phyloP scores from a whole-genome alignment of 2,329 filamentous ascomycete genomes.

The Stromatinia cepivora region DNA sequence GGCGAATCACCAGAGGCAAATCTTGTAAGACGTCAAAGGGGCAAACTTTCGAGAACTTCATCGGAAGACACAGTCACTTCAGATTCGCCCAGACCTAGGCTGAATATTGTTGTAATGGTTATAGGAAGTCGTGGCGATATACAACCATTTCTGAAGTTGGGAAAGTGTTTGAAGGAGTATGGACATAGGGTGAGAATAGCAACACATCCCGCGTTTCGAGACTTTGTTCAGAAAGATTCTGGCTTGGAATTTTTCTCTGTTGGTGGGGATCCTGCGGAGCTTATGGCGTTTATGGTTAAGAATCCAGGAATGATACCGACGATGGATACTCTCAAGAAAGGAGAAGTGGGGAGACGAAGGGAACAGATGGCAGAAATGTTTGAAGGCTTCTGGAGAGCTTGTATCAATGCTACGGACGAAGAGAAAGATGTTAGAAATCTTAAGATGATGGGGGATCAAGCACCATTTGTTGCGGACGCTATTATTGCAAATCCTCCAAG shows the following conservation, averaged over 20 bases:
- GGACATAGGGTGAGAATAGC: constrained; percentile 76
- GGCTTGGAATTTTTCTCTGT: constrained; percentile 79
- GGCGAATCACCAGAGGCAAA: constrained; percentile 24
- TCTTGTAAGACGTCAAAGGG: constrained; percentile 19
- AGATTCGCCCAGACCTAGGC: constrained; percentile 25
- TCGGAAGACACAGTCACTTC: constrained; percentile 28
- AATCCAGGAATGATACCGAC: constrained; percentile 77
- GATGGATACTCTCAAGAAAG: constrained; percentile 68
- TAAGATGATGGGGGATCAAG: constrained; percentile 63
- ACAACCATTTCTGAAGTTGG: constrained; percentile 76
- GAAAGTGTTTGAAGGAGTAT: constrained; percentile 69
- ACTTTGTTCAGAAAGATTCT: constrained; percentile 71
- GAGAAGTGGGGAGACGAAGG: constrained; percentile 68
- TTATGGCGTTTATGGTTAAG: constrained; percentile 86
- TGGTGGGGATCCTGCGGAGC: constrained; percentile 74
- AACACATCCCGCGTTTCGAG: constrained; percentile 74
- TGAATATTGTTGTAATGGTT: constrained; percentile 83
- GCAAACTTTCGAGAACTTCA: constrained; percentile 38
- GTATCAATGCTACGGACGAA: constrained; percentile 71
- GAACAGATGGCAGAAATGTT: constrained; percentile 80
- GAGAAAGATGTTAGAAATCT: constrained; percentile 60
- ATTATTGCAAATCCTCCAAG: constrained; percentile 83
- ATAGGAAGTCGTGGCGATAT: constrained; percentile 79
- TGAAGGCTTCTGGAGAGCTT: constrained; percentile 77
- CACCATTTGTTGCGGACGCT: constrained; percentile 69